phyloP scores from a whole-genome alignment of 108 stramenopile genomes.

The Cyclostephanos tholiformis region DNA sequence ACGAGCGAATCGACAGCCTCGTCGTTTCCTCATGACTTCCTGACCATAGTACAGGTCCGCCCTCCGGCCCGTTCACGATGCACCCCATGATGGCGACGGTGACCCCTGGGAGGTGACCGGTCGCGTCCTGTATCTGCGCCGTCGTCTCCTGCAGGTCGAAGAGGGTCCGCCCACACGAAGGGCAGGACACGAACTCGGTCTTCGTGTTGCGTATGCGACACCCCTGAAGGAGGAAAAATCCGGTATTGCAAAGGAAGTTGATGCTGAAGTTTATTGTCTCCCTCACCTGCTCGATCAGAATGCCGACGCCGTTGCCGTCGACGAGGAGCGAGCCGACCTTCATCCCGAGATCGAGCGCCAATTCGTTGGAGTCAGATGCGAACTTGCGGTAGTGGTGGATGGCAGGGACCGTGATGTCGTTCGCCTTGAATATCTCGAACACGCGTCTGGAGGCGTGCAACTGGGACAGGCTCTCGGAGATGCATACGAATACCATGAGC shows the following conservation, averaged over 20 bases:
- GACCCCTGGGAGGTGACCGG: constrained; percentile 96
- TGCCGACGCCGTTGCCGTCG: constrained; percentile 93
- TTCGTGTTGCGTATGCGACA: constrained; percentile 96
- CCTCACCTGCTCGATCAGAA: constrained; percentile 85
- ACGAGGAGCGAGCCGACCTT: constrained; percentile 85
- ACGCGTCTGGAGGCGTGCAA: constrained; percentile 91
- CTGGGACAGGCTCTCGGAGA: constrained; percentile 69
- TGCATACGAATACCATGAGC: constrained; percentile 68
- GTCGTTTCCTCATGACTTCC: constrained; percentile 93
- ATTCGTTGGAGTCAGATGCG: constrained; percentile 76
- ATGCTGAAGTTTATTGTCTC: constrained; percentile 66
- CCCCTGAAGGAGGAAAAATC: constrained; percentile 92
- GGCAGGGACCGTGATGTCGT: constrained; percentile 73
- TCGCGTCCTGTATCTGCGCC: constrained; percentile 85
- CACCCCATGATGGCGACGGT: constrained; percentile 99
- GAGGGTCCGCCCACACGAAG: constrained; percentile 96
- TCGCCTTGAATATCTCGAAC: constrained; percentile 86
- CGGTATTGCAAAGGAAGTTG: constrained; percentile 83
- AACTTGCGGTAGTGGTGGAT: constrained; percentile 87
- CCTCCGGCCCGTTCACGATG: constrained; percentile 96
- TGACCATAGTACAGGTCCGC: constrained; percentile 59
- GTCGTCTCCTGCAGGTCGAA: constrained; percentile 98
- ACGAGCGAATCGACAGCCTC: constrained; percentile 92
- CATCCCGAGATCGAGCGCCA: constrained; percentile 86
- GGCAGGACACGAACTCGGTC: constrained; percentile 98